Percentiles rank a stretch among this genome's conserved stretches.
phyloP scores from a whole-genome alignment of 768 basidiomycete species.

The Boletus bicolor region DNA sequence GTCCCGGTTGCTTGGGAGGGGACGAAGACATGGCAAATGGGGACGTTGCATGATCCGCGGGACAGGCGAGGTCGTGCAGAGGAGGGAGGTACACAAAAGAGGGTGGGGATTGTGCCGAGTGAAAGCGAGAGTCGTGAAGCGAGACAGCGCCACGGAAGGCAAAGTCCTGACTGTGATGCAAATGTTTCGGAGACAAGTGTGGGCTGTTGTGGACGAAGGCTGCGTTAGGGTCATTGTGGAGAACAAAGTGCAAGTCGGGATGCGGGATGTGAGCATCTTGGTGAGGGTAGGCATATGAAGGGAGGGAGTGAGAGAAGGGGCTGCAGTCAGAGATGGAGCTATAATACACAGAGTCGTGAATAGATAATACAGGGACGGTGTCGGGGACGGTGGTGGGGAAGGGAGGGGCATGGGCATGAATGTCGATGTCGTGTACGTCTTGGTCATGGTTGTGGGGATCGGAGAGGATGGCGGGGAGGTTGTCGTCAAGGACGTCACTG shows the following conservation, averaged over 20 bases:
- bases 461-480: conserved; percentile 18
- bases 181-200: conserved; percentile 29
- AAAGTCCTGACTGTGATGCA: conserved; percentile 26
- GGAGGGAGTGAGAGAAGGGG: conserved; percentile 21
- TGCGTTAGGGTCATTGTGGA: conserved; percentile 18
- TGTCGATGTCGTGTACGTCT: conserved; percentile 33
- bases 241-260: conserved; percentile 28
- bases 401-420: conserved; percentile 27
- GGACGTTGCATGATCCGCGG: conserved; percentile 13
- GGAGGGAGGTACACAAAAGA: conserved; percentile 26
- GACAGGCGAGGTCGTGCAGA: conserved; percentile 24
- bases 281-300: conserved; percentile 23
- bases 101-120: conserved; percentile 23
- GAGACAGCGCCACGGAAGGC: conserved; percentile 14
- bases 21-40: conserved; percentile 21
- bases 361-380: conserved; percentile 32
- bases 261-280: conserved; percentile 27
- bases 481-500: conserved; percentile 20
- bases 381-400: conserved; percentile 20
- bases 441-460: conserved; percentile 27
- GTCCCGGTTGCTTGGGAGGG: conserved; percentile 22
- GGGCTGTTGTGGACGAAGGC: conserved; percentile 21
- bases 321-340: conserved; percentile 27
- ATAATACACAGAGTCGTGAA: conserved; percentile 35
- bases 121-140: conserved; percentile 29